Conservation (phyloP, 495 filamentous ascomycete species). For the Aspergillus carlsbadensis region DNA sequence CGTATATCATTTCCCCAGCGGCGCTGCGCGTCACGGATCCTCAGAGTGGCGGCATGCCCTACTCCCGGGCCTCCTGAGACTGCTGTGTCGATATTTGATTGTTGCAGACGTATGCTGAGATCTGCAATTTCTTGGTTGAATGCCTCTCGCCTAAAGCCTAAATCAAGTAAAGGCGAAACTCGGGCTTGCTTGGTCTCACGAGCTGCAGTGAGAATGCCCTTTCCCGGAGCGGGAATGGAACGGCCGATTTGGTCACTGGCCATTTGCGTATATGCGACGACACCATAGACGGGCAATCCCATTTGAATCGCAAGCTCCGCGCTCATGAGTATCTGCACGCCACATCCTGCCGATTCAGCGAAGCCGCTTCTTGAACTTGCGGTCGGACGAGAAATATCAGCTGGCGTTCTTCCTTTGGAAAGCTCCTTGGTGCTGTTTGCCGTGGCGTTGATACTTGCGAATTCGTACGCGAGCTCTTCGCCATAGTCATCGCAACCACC, state of each 20-base stretch:
- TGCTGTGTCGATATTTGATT: background rate
- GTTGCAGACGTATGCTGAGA: background rate
- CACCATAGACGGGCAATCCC: slow-evolving; percentile 96
- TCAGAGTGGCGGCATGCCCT: slow-evolving; percentile 33
- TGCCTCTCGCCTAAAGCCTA: slow-evolving; percentile 89
- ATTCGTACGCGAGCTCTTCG: slow-evolving; percentile 97
- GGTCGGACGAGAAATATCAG: slow-evolving; percentile 95
- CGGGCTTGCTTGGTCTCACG: slow-evolving; percentile 69
- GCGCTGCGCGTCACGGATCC: slow-evolving; percentile 72
- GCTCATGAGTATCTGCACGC: slow-evolving; percentile 96
- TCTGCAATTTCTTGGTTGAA: slow-evolving; percentile 73
- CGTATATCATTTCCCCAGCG: slow-evolving; percentile 96
- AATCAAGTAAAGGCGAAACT: slow-evolving; percentile 87
- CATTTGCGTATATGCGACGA: slow-evolving; percentile 88
- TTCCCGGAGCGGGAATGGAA: slow-evolving; percentile 91
- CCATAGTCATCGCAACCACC: slow-evolving; percentile 99
- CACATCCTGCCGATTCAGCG: slow-evolving; percentile 98
- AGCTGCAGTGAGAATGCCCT: slow-evolving; percentile 94
- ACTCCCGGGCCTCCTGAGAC: background rate
- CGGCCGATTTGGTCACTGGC: slow-evolving; percentile 98
- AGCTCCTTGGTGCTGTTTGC: slow-evolving; percentile 95
- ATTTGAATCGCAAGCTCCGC: slow-evolving; percentile 93
- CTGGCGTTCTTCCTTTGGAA: slow-evolving; percentile 85
- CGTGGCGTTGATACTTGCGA: slow-evolving; percentile 99
- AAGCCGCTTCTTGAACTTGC: slow-evolving; percentile 95